These are phyloP conservation scores for Suhomyces xylopsoci DNA, from an alignment of 805 yeast genomes.

Conservation along the genomic window DNA sequence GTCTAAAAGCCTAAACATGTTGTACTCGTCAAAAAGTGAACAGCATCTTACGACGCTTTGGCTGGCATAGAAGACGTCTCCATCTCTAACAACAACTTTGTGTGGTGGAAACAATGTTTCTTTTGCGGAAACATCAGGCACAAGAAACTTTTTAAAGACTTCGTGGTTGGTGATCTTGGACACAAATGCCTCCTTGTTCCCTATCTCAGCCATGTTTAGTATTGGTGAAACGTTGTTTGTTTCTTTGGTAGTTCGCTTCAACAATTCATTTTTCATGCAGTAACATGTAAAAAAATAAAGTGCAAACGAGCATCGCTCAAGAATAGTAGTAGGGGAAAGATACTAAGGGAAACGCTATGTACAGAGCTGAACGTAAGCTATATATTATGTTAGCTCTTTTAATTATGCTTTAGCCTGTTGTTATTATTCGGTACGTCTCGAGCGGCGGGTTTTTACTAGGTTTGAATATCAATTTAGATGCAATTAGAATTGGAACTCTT, in stretches of 20 bases:
- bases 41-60: constrained; percentile 32
- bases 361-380: not conserved
- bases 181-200: constrained; percentile 6
- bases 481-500: not conserved
- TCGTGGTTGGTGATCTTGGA: constrained; percentile 5
- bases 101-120: not conserved
- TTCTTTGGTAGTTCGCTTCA: not conserved
- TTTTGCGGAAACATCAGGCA: not conserved
- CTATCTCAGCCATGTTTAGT: constrained; percentile 1
- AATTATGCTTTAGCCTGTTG: not conserved
- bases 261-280: not conserved
- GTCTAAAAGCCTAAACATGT: constrained; percentile 22
- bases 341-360: not conserved
- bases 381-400: not conserved
- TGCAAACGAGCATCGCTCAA: not conserved
- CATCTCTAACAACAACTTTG: constrained; percentile 6
- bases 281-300: not conserved
- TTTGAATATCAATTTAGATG: too few relatives aligned
- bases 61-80: constrained; percentile 30
- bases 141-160: constrained; percentile 5
- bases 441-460: too few relatives aligned
- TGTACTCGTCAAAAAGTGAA: constrained; percentile 16
- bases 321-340: not conserved
- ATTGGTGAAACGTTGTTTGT: not conserved
- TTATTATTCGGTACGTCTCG: too few relatives aligned